These are phyloP conservation scores for Fusarium succisae DNA, from an alignment of 2,329 filamentous ascomycete genomes.

Conservation along the genomic window DNA sequence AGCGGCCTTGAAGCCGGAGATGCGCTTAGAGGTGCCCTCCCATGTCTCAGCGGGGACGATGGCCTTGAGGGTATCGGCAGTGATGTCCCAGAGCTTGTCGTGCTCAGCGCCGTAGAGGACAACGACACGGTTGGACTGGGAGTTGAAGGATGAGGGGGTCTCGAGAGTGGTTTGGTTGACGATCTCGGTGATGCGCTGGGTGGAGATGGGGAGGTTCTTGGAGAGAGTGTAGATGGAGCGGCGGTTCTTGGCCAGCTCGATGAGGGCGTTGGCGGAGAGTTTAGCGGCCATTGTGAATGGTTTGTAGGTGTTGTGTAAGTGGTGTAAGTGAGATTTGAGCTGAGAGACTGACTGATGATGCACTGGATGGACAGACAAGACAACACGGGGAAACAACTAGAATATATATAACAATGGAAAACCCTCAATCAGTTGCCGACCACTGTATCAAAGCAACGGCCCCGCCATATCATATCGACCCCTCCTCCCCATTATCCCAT, in stretches of 20 bases:
- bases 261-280: conserved; percentile 59
- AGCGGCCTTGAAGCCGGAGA: conserved; percentile 70
- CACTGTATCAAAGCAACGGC: background rate
- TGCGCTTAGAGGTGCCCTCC: conserved; percentile 58
- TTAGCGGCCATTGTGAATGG: conserved; percentile 55
- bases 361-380: background rate
- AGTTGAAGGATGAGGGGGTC: conserved; percentile 87
- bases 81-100: conserved; percentile 86
- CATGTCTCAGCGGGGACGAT: conserved; percentile 74
- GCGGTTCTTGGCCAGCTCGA: conserved; percentile 73
- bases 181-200: conserved; percentile 70
- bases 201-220: conserved; percentile 65
- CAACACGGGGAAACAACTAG: background rate
- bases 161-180: conserved; percentile 71
- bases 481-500: conserved; percentile 6
- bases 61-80: conserved; percentile 57
- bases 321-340: background rate
- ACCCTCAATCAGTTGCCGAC: background rate
- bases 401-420: conserved; percentile 29
- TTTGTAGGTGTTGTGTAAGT: conserved; percentile 3
- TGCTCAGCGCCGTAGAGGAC: conserved; percentile 85
- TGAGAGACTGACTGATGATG: conserved; percentile 11
- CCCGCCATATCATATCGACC: conserved; percentile 18
- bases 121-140: conserved; percentile 80
- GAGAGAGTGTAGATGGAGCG: conserved; percentile 75